Evolutionary conservation across 2,329 filamentous ascomycete species (phyloP).

Genomic region (Fusarium tricinctum): DNA sequence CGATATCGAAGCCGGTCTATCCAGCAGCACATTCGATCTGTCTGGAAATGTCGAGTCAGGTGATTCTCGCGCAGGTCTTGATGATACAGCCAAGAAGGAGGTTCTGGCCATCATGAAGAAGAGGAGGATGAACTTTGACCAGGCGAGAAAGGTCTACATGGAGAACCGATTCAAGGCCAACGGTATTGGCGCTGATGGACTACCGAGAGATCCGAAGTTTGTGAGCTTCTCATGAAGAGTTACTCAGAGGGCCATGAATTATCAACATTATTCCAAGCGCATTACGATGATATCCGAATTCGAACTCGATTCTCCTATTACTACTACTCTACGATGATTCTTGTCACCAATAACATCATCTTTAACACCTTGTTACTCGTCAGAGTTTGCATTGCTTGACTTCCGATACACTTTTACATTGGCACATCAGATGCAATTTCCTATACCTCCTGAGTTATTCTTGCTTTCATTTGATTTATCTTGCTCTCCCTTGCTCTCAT

Average conservation of each 20-base stretch:
- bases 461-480: conserved; percentile 15
- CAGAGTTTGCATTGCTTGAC: conserved; percentile 10
- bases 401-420: conserved; percentile 12
- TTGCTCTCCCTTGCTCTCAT: conserved; percentile 15
- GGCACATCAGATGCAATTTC: conserved; percentile 44
- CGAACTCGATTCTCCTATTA: not conserved
- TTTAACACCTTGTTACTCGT: conserved; percentile 2
- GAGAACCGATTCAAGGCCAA: conserved; percentile 88
- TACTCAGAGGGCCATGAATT: not conserved
- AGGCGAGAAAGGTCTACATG: conserved; percentile 88
- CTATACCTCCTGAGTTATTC: conserved; percentile 10
- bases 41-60: conserved; percentile 82
- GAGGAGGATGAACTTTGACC: conserved; percentile 86
- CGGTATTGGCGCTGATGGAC: conserved; percentile 88
- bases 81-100: conserved; percentile 83
- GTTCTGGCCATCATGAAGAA: conserved; percentile 93
- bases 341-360: conserved; percentile 6
- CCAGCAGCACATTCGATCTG: conserved; percentile 86
- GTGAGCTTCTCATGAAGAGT: conserved; percentile 78
- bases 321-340: not conserved
- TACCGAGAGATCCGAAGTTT: conserved; percentile 93
- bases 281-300: conserved; percentile 14
- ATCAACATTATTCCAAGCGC: conserved; percentile 7
- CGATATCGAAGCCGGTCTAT: conserved; percentile 90
- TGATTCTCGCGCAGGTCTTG: conserved; percentile 84